These are phyloP conservation scores for Corrigiola litoralis DNA, from an alignment of 179 eudicot species.

Conservation along the genomic window DNA sequence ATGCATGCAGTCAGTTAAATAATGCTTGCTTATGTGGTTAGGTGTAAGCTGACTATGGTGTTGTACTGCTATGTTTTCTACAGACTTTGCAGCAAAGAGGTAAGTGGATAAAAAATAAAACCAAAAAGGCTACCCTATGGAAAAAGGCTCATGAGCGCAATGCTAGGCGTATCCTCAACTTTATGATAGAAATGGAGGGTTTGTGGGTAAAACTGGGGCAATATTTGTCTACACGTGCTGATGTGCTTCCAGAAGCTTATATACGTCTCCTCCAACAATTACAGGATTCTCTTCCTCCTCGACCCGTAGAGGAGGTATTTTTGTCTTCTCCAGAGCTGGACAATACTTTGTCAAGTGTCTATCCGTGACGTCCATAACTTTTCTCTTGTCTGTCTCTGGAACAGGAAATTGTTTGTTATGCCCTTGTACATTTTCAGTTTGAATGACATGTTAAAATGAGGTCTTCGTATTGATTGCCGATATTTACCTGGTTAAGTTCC, in stretches of 20 bases:
- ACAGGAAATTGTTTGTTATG: too few relatives aligned
- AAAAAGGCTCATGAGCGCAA: slow-evolving; percentile 89
- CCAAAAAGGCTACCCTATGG: slow-evolving; percentile 69
- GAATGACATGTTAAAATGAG: background rate
- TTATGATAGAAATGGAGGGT: slow-evolving; percentile 80
- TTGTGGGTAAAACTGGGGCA: slow-evolving; percentile 96
- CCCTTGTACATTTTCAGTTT: background rate
- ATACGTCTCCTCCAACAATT: slow-evolving; percentile 68
- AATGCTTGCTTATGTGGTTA: background rate
- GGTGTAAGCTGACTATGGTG: slow-evolving; percentile 7
- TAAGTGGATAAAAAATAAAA: slow-evolving; percentile 61
- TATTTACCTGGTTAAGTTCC: too few relatives aligned
- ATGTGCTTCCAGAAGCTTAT: slow-evolving; percentile 93
- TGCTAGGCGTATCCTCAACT: slow-evolving; percentile 71
- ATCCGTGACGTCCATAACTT: too few relatives aligned
- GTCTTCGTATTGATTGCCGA: background rate
- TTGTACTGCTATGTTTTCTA: slow-evolving; percentile 4
- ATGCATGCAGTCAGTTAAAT: background rate
- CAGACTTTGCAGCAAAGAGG: slow-evolving; percentile 81
- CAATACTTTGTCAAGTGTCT: too few relatives aligned
- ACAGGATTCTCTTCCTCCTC: slow-evolving; percentile 98
- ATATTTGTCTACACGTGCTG: slow-evolving; percentile 96
- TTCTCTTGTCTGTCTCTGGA: too few relatives aligned
- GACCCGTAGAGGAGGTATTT: slow-evolving; percentile 68
- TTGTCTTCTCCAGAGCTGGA: slow-evolving; percentile 6